phyloP scores from a whole-genome alignment of 139 green algal genomes.

The Haematococcus lacustris region DNA sequence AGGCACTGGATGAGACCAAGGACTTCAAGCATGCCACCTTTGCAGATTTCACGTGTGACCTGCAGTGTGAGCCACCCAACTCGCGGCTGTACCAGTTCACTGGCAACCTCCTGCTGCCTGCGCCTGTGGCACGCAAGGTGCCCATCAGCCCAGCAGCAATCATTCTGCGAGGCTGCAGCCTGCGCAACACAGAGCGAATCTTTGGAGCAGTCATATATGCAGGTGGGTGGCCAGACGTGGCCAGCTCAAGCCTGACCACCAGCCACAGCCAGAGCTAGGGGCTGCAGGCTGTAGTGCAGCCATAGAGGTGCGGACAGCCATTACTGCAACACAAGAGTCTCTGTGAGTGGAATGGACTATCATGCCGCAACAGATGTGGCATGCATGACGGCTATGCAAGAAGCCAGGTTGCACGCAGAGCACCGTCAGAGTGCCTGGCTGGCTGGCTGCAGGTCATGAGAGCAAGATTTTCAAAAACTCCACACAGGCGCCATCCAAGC shows the following conservation, averaged over 20 bases:
- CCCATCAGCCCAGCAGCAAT: constrained; percentile 58
- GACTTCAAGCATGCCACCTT: constrained; percentile 40
- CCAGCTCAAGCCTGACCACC: no score
- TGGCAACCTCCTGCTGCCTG: constrained; percentile 53
- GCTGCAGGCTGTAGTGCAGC: no score
- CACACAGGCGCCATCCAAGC: constrained; percentile 59
- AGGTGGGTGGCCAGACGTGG: constrained; percentile 41
- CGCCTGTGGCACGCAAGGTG: constrained; percentile 9
- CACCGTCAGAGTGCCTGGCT: no score
- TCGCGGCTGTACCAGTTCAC: constrained; percentile 78
- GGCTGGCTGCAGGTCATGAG: constrained; percentile 63
- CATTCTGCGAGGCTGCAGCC: constrained; percentile 76
- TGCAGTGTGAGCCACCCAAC: constrained; percentile 83
- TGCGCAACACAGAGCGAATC: constrained; percentile 72
- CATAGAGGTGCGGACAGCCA: no score
- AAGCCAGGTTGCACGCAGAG: no score
- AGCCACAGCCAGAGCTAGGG: no score
- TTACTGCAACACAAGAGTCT: no score
- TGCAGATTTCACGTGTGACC: constrained; percentile 29
- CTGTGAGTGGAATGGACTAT: no score
- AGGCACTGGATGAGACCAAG: constrained; percentile 56
- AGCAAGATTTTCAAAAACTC: constrained; percentile 74
- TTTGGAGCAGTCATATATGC: constrained; percentile 87
- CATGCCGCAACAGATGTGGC: no score
- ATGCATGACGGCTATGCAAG: no score